These are phyloP conservation scores for Fusarium nygamai DNA, from an alignment of 2,329 filamentous ascomycete species.

Conservation along the genomic window DNA sequence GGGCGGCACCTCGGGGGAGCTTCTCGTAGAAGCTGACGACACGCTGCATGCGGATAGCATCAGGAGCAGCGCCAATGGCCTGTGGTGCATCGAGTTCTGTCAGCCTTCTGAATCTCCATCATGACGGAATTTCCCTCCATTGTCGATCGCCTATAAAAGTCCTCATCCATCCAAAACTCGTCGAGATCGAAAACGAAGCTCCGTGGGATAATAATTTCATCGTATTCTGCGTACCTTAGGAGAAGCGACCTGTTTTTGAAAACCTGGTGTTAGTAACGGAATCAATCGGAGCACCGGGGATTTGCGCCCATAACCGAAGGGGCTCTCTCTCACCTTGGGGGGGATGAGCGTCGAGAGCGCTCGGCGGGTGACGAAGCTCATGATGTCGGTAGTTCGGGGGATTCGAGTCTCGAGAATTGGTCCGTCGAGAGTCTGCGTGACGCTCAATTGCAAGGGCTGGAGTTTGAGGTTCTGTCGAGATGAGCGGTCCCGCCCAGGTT, in stretches of 20 bases:
- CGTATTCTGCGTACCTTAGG: conserved; percentile 71
- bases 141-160: conserved; percentile 12
- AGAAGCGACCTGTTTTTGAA: conserved; percentile 73
- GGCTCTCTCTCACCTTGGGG: conserved; percentile 79
- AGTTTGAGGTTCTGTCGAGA: conserved; percentile 41
- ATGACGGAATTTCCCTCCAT: conserved; percentile 19
- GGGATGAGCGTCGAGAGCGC: conserved; percentile 98
- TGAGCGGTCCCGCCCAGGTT: conserved; percentile 41
- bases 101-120: conserved; percentile 45
- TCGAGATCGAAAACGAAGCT: conserved; percentile 22
- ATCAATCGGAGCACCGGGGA: conserved; percentile 42
- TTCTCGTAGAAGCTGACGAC: conserved; percentile 99
- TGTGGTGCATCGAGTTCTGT: conserved; percentile 54
- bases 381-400: conserved; percentile 63
- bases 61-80: conserved; percentile 93
- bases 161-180: conserved; percentile 20
- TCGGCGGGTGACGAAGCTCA: conserved; percentile 92
- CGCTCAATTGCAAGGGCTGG: conserved; percentile 49
- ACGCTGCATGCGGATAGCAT: conserved; percentile 97
- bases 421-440: conserved; percentile 46
- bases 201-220: conserved; percentile 3
- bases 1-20: conserved; percentile 91
- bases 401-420: conserved; percentile 40
- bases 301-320: conserved; percentile 40
- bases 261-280: conserved; percentile 51